These are phyloP conservation scores for Coemansia sp. DNA, from an alignment of 192 early-diverging fungal species.

Conservation along the genomic window DNA sequence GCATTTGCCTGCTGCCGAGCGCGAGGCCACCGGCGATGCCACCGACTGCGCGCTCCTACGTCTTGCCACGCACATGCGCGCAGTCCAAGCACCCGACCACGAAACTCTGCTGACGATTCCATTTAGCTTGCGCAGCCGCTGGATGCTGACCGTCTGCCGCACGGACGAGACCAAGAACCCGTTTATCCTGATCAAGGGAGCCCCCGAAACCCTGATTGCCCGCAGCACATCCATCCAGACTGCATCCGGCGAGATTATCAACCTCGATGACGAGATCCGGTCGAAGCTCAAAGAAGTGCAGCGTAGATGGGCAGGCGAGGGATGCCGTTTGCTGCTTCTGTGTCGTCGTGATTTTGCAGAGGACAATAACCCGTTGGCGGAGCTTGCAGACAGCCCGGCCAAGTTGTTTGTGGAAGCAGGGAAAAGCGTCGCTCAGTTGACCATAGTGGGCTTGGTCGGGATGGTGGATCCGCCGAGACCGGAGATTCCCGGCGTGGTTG, in stretches of 20 bases:
- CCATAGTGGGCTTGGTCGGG: slow-evolving; percentile 70
- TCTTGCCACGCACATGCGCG: slow-evolving; percentile 55
- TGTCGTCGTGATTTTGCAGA: slow-evolving; percentile 39
- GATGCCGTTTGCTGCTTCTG: slow-evolving; percentile 60
- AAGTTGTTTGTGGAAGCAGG: slow-evolving; percentile 22
- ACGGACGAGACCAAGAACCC: slow-evolving; percentile 14
- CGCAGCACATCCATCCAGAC: slow-evolving; percentile 49
- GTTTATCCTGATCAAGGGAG: slow-evolving; percentile 73
- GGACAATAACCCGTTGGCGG: slow-evolving; percentile 48
- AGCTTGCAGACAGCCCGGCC: slow-evolving; percentile 32
- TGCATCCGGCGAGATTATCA: slow-evolving; percentile 38
- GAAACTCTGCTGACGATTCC: slow-evolving; percentile 56
- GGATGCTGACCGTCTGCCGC: slow-evolving; percentile 59
- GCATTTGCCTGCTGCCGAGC: slow-evolving; percentile 57
- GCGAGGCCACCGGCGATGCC: slow-evolving; percentile 74
- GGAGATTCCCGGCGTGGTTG: slow-evolving; percentile 67
- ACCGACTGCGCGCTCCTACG: slow-evolving; percentile 83
- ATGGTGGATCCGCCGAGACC: slow-evolving; percentile 84
- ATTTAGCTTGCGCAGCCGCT: slow-evolving; percentile 76
- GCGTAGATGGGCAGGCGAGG: slow-evolving; percentile 56
- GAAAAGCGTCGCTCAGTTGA: slow-evolving; percentile 55
- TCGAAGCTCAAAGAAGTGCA: slow-evolving; percentile 45
- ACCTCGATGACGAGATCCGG: slow-evolving; percentile 39
- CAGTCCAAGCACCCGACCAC: slow-evolving; percentile 17
- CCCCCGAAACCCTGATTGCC: slow-evolving; percentile 71